A percentile compares a stretch with the other conserved stretches of the same genome.
These are phyloP conservation scores for Pseudogymnoascus destructans DNA, from an alignment of 2,329 filamentous ascomycete species.

Conservation along the genomic window DNA sequence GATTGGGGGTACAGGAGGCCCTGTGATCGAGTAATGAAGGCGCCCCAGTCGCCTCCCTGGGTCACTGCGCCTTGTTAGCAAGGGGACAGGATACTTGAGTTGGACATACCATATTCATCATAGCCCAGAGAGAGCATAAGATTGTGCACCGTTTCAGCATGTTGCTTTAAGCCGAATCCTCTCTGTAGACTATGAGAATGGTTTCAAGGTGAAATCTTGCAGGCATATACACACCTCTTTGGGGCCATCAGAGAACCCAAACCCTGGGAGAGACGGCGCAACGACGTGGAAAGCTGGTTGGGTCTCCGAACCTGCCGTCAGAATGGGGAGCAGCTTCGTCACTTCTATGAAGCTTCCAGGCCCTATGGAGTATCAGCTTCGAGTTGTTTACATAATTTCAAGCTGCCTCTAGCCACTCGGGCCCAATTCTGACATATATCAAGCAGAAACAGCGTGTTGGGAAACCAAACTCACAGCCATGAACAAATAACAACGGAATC, in stretches of 20 bases:
- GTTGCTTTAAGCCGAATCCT: slow-evolving; percentile 45
- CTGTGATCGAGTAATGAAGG: slow-evolving; percentile 48
- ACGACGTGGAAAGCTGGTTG: slow-evolving; percentile 39
- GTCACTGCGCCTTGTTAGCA: slow-evolving; percentile 25
- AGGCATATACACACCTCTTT: slow-evolving; percentile 13
- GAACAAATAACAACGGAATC: slow-evolving; percentile 51
- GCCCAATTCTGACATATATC: neutral
- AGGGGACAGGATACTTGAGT: neutral
- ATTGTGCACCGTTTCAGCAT: slow-evolving; percentile 50
- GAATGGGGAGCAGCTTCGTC: slow-evolving; percentile 41
- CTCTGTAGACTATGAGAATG: slow-evolving; percentile 27
- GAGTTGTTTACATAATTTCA: neutral
- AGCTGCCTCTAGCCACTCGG: neutral
- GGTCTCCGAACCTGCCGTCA: slow-evolving; percentile 23
- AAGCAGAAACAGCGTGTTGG: neutral
- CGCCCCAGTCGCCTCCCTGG: slow-evolving; percentile 62
- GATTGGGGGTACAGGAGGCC: slow-evolving; percentile 43
- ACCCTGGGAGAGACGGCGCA: slow-evolving; percentile 42
- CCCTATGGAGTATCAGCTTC: slow-evolving; percentile 25
- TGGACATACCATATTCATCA: slow-evolving; percentile 33
- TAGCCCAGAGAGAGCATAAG: slow-evolving; percentile 59
- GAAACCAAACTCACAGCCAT: slow-evolving; percentile 37
- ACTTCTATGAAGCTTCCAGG: slow-evolving; percentile 57
- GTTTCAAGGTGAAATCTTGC: neutral
- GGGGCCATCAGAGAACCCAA: slow-evolving; percentile 32